Conservation (phyloP, 2,329 filamentous ascomycete genomes). For the Bipolaris oryzae region DNA sequence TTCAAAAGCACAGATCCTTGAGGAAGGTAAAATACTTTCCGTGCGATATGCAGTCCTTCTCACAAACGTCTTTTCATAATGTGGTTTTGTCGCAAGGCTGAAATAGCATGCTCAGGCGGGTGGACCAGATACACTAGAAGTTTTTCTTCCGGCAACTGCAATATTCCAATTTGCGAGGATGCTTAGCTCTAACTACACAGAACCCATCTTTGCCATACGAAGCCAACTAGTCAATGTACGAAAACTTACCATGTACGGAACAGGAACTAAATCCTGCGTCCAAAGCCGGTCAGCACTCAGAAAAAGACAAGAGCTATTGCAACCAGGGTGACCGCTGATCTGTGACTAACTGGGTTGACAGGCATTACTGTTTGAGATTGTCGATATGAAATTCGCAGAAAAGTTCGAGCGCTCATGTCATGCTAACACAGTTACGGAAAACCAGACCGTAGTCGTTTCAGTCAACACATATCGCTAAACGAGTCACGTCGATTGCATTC, state of each 20-base stretch:
- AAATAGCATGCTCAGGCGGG: no score
- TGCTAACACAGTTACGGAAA: neutral
- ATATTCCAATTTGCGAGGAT: no score
- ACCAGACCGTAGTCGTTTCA: neutral
- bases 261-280: neutral
- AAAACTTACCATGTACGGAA: neutral
- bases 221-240: neutral
- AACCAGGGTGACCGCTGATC: neutral
- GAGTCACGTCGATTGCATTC: neutral
- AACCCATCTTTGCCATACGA: no score
- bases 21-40: no score
- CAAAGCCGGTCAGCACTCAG: neutral
- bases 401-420: neutral
- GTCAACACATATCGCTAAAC: neutral
- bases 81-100: no score
- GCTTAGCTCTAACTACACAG: no score
- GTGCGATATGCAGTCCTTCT: no score
- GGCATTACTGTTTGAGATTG: neutral
- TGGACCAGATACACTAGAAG: no score
- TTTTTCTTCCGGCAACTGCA: no score
- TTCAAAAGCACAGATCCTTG: no score
- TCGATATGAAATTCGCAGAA: neutral
- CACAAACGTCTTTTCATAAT: no score
- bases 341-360: neutral
- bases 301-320: neutral